A percentile compares a stretch with the other conserved stretches of the same genome.
Evolutionary conservation across 495 filamentous ascomycete genomes (phyloP).

Genomic region (Parathielavia hyrcaniae): DNA sequence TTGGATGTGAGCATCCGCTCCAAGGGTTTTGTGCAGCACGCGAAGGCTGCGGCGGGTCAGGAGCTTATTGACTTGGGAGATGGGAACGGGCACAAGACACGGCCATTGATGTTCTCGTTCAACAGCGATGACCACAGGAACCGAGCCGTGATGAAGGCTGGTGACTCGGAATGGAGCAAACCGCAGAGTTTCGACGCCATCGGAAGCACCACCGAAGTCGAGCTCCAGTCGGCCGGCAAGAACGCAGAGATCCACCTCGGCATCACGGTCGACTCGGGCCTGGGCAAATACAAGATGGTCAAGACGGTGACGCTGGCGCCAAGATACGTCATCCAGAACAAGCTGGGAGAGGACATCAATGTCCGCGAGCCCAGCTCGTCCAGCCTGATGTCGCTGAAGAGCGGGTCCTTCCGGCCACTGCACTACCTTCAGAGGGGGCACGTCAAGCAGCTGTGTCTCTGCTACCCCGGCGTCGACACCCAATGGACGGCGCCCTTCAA

Average conservation of each 20-base stretch:
- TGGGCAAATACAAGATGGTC: constrained; percentile 95
- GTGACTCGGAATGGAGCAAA: constrained; percentile 89
- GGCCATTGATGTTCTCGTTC: constrained; percentile 95
- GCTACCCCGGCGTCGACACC: constrained; percentile 92
- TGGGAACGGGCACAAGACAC: constrained; percentile 52
- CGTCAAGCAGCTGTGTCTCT: constrained; percentile 83
- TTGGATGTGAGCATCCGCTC: constrained; percentile 81
- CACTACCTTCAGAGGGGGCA: constrained; percentile 74
- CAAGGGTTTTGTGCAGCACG: constrained; percentile 76
- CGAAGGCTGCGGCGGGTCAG: constrained; percentile 76
- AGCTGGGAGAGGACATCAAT: constrained; percentile 76
- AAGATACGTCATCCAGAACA: constrained; percentile 91
- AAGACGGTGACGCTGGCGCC: constrained; percentile 93
- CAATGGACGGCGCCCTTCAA: constrained; percentile 98
- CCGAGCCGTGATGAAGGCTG: constrained; percentile 76
- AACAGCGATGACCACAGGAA: constrained; percentile 80
- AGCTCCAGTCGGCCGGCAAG: constrained; percentile 62
- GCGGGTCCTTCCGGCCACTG: constrained; percentile 70
- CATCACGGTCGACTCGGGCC: constrained; percentile 78
- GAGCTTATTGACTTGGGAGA: constrained; percentile 37
- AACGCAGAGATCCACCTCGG: constrained; percentile 84
- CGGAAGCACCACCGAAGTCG: constrained; percentile 79
- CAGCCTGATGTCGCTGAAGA: constrained; percentile 66
- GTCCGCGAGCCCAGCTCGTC: constrained; percentile 86
- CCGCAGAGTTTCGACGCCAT: constrained; percentile 99